Evolutionary conservation across 352 stramenopile genomes (phyloP).

Genomic region (Elongisporangium prolatum): DNA sequence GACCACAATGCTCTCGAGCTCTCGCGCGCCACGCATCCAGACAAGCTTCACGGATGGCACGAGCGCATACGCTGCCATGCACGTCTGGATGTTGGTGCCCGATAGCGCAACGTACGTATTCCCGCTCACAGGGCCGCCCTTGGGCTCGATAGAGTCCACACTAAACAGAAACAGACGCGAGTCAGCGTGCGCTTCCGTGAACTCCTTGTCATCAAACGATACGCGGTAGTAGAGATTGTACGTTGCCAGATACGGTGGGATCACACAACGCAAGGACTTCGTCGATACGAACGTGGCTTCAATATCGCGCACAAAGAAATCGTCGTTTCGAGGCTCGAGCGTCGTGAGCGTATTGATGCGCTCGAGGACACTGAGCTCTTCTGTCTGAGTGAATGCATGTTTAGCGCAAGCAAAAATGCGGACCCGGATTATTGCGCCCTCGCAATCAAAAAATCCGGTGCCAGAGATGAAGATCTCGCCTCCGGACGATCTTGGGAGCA

Average conservation of each 20-base stretch:
- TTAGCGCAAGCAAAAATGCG: constrained; percentile 46
- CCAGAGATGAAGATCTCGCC: constrained; percentile 45
- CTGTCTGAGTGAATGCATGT: constrained; percentile 15
- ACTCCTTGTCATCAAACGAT: constrained; percentile 48
- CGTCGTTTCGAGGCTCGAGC: constrained; percentile 18
- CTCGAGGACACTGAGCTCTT: constrained; percentile 24
- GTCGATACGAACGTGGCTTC: constrained; percentile 31
- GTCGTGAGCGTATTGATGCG: constrained; percentile 25
- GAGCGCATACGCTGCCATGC: constrained; percentile 22
- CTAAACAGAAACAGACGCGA: constrained; percentile 55
- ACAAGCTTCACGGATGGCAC: constrained; percentile 37
- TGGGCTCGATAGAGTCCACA: constrained; percentile 37
- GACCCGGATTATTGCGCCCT: constrained; percentile 20
- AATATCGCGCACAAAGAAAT: constrained; percentile 47
- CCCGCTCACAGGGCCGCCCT: constrained; percentile 55
- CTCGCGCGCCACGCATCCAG: constrained; percentile 50
- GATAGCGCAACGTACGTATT: constrained; percentile 67
- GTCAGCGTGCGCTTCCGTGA: constrained; percentile 27
- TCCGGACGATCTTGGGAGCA: constrained; percentile 52
- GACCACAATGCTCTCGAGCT: constrained; percentile 58
- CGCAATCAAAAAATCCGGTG: constrained; percentile 34
- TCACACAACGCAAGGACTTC: constrained; percentile 25
- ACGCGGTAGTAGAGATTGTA: constrained; percentile 65
- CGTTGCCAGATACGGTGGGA: constrained; percentile 44
- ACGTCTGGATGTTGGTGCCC: constrained; percentile 56